phyloP scores from a whole-genome alignment of 176 grass and related monocot genomes.

The Elymus sibiricus region DNA sequence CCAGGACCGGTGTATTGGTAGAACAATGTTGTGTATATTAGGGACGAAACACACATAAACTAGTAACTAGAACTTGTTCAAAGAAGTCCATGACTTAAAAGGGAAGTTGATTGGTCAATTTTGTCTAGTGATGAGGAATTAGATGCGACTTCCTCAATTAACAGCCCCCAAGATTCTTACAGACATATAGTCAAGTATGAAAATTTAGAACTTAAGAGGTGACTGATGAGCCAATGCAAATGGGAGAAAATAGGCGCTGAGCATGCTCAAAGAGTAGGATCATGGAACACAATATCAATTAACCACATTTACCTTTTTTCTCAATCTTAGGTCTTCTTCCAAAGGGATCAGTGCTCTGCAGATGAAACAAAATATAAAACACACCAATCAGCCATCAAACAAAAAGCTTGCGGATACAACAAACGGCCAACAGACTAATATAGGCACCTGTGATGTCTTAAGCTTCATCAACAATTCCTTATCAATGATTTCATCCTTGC shows the following conservation, averaged over 20 bases:
- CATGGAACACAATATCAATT: neutral
- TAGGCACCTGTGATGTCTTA: constrained; percentile 36
- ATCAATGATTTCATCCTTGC: constrained; percentile 43
- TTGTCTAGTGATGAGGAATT: neutral
- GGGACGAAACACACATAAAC: neutral
- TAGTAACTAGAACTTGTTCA: constrained; percentile 5
- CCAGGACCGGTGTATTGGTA: neutral
- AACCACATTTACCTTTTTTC: constrained; percentile 43
- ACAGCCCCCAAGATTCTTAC: neutral
- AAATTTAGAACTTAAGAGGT: neutral
- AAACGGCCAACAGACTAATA: neutral
- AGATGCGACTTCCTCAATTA: neutral
- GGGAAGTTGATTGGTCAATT: neutral
- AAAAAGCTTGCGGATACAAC: neutral
- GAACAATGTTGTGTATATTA: neutral
- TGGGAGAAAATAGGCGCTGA: neutral
- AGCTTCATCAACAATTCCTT: constrained; percentile 55
- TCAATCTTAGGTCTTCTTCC: constrained; percentile 39
- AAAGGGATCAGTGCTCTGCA: constrained; percentile 34
- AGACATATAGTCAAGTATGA: neutral
- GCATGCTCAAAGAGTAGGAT: neutral
- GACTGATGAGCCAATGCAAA: neutral
- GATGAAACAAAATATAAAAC: neutral
- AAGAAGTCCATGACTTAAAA: neutral
- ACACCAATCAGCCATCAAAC: constrained; percentile 18